These are phyloP conservation scores for Blepharisma japonicum DNA, from an alignment of 73 alveolate genomes.

Conservation along the genomic window DNA sequence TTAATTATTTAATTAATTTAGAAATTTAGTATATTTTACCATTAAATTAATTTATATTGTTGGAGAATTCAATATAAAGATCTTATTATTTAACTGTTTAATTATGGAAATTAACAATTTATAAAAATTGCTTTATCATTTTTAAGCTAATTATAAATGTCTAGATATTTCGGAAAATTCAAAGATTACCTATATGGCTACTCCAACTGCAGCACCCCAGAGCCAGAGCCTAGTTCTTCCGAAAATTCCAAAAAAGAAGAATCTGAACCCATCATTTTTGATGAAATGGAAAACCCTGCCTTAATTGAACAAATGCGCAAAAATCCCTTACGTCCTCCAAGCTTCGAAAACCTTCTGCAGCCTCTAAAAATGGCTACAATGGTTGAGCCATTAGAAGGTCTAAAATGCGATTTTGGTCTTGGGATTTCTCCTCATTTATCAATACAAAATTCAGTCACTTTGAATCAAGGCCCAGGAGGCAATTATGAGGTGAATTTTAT, in stretches of 20 bases:
- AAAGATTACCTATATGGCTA: too few species aligned
- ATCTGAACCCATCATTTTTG: slow-evolving; percentile 12
- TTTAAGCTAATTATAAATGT: too few species aligned
- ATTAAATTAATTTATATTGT: too few species aligned
- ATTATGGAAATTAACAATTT: too few species aligned
- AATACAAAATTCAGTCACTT: neutral
- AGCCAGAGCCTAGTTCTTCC: too few species aligned
- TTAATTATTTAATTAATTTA: too few species aligned
- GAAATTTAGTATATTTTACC: too few species aligned
- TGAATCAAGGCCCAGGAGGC: slow-evolving; percentile 30
- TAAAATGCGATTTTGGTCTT: slow-evolving; percentile 8
- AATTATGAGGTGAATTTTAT: neutral
- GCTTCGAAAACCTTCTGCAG: slow-evolving; percentile 19
- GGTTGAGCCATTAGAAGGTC: slow-evolving; percentile 33
- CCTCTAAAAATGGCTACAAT: neutral
- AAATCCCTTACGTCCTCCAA: slow-evolving; percentile 31
- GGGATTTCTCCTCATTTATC: neutral
- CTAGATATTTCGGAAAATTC: too few species aligned
- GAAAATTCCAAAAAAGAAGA: slow-evolving; percentile 9
- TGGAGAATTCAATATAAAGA: too few species aligned
- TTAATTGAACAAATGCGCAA: neutral
- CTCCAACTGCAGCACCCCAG: too few species aligned
- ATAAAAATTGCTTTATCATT: too few species aligned
- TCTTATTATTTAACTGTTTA: too few species aligned
- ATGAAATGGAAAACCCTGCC: slow-evolving; percentile 17